phyloP scores from a whole-genome alignment of 768 basidiomycete species.

The Macrolepiota albuminosa region DNA sequence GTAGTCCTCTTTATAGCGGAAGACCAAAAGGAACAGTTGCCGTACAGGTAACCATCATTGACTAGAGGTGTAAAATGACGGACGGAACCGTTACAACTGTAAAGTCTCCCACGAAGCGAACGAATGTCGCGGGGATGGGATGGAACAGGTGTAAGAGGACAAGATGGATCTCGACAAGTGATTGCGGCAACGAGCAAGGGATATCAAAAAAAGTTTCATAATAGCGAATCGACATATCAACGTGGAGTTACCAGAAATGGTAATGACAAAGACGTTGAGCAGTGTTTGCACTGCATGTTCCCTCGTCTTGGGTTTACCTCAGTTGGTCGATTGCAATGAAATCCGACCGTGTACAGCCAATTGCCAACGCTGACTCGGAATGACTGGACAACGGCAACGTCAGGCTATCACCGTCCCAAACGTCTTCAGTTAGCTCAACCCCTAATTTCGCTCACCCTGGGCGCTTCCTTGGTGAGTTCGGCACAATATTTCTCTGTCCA shows the following conservation, averaged over 20 bases:
- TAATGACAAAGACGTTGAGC: constrained; percentile 4
- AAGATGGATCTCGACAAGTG: constrained; percentile 29
- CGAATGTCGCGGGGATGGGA: constrained; percentile 21
- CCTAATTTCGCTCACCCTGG: background rate
- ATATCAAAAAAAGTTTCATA: constrained; percentile 31
- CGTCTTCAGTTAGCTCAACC: background rate
- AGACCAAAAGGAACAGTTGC: constrained; percentile 16
- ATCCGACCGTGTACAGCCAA: constrained; percentile 19
- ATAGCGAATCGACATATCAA: constrained; percentile 15
- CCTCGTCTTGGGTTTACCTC: constrained; percentile 27
- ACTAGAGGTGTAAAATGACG: constrained; percentile 32
- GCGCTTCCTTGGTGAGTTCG: background rate
- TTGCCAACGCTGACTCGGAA: constrained; percentile 1
- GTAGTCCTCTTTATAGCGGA: constrained; percentile 23
- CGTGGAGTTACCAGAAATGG: constrained; percentile 24
- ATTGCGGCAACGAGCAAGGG: constrained; percentile 34
- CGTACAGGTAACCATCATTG: constrained; percentile 32
- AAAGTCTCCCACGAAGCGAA: constrained; percentile 22
- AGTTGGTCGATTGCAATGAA: constrained; percentile 9
- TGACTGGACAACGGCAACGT: background rate
- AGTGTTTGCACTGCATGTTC: constrained; percentile 11
- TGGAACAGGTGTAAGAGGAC: constrained; percentile 14
- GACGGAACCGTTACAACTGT: constrained; percentile 22
- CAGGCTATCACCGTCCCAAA: background rate
- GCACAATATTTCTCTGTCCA: background rate